Evolutionary conservation across 1,284 basidiomycete genomes (phyloP), one percentile per base, ranked within the genome.

Genomic region (Trametes sp.): DNA sequence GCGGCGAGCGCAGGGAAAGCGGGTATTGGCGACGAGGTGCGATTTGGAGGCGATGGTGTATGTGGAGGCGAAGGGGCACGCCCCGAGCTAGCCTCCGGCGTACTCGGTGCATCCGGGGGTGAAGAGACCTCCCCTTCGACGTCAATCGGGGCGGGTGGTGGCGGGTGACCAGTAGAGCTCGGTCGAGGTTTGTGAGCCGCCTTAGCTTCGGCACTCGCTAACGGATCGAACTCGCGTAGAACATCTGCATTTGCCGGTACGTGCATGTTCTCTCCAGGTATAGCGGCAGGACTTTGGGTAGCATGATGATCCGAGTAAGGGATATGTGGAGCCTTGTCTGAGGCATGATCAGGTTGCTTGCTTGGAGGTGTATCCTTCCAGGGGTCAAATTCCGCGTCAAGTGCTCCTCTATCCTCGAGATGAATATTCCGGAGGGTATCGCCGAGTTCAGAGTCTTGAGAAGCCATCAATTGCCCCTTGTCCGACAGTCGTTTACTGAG

Each of bases 151-250:
- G 79, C 75, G 29, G 80, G 77, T 19, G 79, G 79, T 49, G 85
- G 85, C 16, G 85, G 85, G 73, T 89, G 86, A 0, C 81, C 79
- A 67, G 87, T 83, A 21, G 85, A 75, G 29, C 72, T 77, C 64
- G 81, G 82, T 88, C 88, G 90, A 51, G 87, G 88, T 23, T 84
- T 80, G 46, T 80, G 81, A 6, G 88, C 86, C 44, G 81, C 82
- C 63, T 80, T 75, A 72, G 88, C 86, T 63, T 86, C 85, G 45
- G 78, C 72, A 68, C 79, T 82, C 1, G 77, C 84, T 31, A 90
- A 76, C 21, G 89, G 89, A 76, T 92, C 89, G 70, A 92, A 90
- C 70, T 89, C 84, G 33, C 76, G 76, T 52, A 90, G 73, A 5
- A 88, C 76, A 31, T 86, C 84, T 45, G 69, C 57, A 28, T 62